Percentiles rank a stretch among this genome's conserved stretches.
These are phyloP conservation scores for Hypoxylon sp. DNA, from an alignment of 2,329 filamentous ascomycete genomes.

Conservation along the genomic window DNA sequence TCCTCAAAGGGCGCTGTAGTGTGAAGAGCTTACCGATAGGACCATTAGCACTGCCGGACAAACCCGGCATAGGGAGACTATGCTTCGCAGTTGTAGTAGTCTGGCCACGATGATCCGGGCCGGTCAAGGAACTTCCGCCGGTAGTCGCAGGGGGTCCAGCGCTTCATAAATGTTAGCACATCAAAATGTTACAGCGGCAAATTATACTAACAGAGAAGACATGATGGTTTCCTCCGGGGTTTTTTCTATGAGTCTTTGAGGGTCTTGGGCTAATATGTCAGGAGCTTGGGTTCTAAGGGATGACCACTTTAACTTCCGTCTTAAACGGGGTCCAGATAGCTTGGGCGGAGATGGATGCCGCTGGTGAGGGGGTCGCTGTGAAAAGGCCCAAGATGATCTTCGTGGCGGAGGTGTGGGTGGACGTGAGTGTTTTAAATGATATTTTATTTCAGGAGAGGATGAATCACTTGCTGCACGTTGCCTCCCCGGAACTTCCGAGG, in stretches of 20 bases:
- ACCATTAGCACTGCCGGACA: slow-evolving; percentile 52
- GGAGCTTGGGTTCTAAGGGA: slow-evolving; percentile 43
- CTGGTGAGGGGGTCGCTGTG: slow-evolving; percentile 14
- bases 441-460: slow-evolving; percentile 18
- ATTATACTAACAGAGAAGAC: slow-evolving; percentile 49
- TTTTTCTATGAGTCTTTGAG: slow-evolving; percentile 2
- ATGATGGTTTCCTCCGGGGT: slow-evolving; percentile 38
- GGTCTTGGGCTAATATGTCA: slow-evolving; percentile 1
- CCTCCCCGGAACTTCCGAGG: neutral
- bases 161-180: slow-evolving; percentile 36
- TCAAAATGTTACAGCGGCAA: neutral
- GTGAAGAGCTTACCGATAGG: slow-evolving; percentile 46
- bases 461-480: slow-evolving; percentile 28
- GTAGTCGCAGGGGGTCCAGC: slow-evolving; percentile 46
- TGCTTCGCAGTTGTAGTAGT: slow-evolving; percentile 30
- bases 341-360: slow-evolving; percentile 6
- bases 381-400: slow-evolving; percentile 46
- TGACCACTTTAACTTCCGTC: slow-evolving; percentile 48
- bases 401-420: slow-evolving; percentile 45
- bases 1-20: neutral
- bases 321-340: slow-evolving; percentile 32
- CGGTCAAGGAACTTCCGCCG: slow-evolving; percentile 36
- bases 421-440: slow-evolving; percentile 26
- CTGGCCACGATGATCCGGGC: slow-evolving; percentile 26
- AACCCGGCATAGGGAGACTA: slow-evolving; percentile 51